phyloP scores from a whole-genome alignment of 306 rosid genomes.

The Sesbania bispinosa region DNA sequence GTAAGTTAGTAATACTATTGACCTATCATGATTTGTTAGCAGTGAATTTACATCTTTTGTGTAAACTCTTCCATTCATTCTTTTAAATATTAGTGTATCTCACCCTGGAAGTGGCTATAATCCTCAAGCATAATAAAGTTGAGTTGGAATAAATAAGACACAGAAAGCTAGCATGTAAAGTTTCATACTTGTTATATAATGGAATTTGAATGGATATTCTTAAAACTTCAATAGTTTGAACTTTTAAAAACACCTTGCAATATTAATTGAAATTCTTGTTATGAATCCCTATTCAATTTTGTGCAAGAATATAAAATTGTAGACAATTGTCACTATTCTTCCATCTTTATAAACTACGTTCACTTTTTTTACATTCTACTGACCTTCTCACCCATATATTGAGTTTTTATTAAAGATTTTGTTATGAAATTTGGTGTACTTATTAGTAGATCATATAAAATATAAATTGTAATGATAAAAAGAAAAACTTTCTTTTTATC shows the following conservation, averaged over 20 bases:
- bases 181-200: too few relatives aligned
- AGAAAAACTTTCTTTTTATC: slow-evolving; percentile 16
- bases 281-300: too few relatives aligned
- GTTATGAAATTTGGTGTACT: slow-evolving; percentile 12
- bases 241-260: too few relatives aligned
- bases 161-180: not conserved
- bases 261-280: not conserved
- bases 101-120: not conserved
- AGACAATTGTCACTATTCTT: too few relatives aligned
- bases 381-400: not conserved
- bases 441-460: slow-evolving; percentile 4
- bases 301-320: too few relatives aligned
- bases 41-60: not conserved
- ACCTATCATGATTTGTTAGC: not conserved
- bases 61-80: not conserved
- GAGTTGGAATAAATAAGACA: not conserved
- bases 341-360: too few relatives aligned
- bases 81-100: not conserved
- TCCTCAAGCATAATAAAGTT: not conserved
- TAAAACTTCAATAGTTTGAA: too few relatives aligned
- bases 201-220: too few relatives aligned
- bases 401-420: slow-evolving; percentile 4
- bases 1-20: slow-evolving; percentile 39
- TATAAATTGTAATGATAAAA: slow-evolving; percentile 17
- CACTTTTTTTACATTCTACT: not conserved